A percentile compares a stretch with the other conserved stretches of the same genome.
phyloP scores from a whole-genome alignment of 768 basidiomycete genomes.

The Naematelia encephala region DNA sequence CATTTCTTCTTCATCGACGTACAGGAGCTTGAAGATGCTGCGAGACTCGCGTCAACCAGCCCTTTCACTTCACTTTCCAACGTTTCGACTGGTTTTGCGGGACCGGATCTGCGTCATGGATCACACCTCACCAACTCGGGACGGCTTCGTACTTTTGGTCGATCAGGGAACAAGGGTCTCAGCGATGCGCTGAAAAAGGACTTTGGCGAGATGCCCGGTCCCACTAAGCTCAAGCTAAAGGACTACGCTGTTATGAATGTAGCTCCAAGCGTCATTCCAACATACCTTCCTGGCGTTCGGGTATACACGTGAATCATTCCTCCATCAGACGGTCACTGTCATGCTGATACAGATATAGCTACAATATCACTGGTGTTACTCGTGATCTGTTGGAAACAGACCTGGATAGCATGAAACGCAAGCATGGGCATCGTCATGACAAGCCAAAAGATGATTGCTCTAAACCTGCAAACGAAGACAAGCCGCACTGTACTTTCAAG shows the following conservation, averaged over 20 bases:
- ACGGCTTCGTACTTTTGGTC: constrained; percentile 21
- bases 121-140: constrained; percentile 12
- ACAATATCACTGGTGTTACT: constrained; percentile 62
- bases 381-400: constrained; percentile 9
- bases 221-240: constrained; percentile 58
- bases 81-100: neutral
- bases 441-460: constrained; percentile 53
- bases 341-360: constrained; percentile 29
- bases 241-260: constrained; percentile 76
- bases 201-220: constrained; percentile 61
- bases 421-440: constrained; percentile 61
- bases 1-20: constrained; percentile 54
- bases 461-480: constrained; percentile 45
- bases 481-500: constrained; percentile 48
- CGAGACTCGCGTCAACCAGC: neutral
- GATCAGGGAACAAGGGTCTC: constrained; percentile 54
- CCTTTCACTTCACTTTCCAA: neutral
- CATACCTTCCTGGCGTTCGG: constrained; percentile 75
- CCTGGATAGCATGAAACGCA: constrained; percentile 51
- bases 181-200: constrained; percentile 60
- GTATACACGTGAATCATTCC: constrained; percentile 60
- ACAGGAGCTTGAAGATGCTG: constrained; percentile 38
- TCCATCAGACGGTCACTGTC: neutral
- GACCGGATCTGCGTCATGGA: constrained; percentile 15
- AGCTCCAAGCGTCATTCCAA: constrained; percentile 78